phyloP scores from a whole-genome alignment of 73 alveolate genomes.

The Durusdinium trenchii region DNA sequence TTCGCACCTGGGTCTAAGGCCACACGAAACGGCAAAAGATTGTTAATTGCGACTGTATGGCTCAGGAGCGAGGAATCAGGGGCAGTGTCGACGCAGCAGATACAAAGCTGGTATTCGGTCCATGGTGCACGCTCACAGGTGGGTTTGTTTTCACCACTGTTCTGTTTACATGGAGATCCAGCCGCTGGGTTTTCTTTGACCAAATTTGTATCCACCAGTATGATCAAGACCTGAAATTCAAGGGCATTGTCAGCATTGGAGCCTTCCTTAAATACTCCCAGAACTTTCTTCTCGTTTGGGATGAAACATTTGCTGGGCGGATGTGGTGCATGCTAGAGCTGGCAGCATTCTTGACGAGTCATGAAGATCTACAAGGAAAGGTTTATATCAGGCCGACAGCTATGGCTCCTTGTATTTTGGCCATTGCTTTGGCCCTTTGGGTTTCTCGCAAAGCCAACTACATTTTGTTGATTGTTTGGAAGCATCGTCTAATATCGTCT shows the following conservation, averaged over 20 bases:
- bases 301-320: neutral
- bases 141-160: no score
- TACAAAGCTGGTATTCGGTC: neutral
- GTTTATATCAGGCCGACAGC: neutral
- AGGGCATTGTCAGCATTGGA: conserved; percentile 7
- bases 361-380: neutral
- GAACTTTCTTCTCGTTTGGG: conserved; percentile 16
- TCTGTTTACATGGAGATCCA: neutral
- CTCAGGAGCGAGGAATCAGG: neutral
- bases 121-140: neutral
- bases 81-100: neutral
- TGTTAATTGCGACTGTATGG: no score
- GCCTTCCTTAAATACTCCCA: neutral
- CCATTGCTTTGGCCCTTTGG: neutral
- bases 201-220: conserved; percentile 19
- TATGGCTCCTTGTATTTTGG: neutral
- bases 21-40: no score
- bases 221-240: neutral
- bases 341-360: neutral
- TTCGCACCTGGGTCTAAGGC: no score
- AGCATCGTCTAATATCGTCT: no score
- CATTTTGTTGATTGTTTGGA: no score
- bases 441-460: no score
- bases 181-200: conserved; percentile 1
- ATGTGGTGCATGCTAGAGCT: conserved; percentile 25